Evolutionary conservation across 139 green algal genomes (phyloP).

Genomic region (Zygnema circumcarinatum): DNA sequence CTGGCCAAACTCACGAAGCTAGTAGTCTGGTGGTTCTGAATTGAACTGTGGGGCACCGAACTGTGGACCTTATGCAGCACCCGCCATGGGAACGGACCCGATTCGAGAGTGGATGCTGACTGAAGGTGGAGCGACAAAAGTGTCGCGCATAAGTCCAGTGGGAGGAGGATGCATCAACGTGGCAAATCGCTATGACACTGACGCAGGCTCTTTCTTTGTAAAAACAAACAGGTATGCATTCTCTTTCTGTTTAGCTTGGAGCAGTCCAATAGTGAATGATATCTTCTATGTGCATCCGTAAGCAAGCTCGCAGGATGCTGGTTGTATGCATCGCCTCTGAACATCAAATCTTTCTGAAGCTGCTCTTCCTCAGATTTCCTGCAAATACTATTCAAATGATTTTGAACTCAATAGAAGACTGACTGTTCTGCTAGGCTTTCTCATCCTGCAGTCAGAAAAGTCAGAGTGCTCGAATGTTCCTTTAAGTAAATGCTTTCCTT

Average conservation of each 20-base stretch:
- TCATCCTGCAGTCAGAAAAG: too few relatives aligned
- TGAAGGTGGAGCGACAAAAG: conserved; percentile 31
- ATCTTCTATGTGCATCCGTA: background rate
- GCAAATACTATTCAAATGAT: too few relatives aligned
- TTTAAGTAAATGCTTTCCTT: too few relatives aligned
- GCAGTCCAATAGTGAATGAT: background rate
- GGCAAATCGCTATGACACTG: conserved; percentile 51
- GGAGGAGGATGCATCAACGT: conserved; percentile 54
- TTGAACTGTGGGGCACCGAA: too few relatives aligned
- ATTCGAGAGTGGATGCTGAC: conserved; percentile 53
- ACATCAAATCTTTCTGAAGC: background rate
- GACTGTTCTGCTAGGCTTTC: too few relatives aligned
- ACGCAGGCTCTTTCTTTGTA: conserved; percentile 57
- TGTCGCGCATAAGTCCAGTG: conserved; percentile 31
- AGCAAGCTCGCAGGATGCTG: background rate
- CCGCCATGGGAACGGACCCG: conserved; percentile 30
- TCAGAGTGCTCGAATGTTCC: too few relatives aligned
- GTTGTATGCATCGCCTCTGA: background rate
- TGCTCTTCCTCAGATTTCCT: too few relatives aligned
- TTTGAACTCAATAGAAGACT: too few relatives aligned
- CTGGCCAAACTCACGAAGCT: too few relatives aligned
- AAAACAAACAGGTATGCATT: conserved; percentile 59
- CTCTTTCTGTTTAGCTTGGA: background rate
- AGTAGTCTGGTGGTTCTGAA: too few relatives aligned
- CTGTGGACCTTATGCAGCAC: background rate